These are phyloP conservation scores for Picea glauca DNA, from an alignment of 75 land plant genomes.

Conservation along the genomic window DNA sequence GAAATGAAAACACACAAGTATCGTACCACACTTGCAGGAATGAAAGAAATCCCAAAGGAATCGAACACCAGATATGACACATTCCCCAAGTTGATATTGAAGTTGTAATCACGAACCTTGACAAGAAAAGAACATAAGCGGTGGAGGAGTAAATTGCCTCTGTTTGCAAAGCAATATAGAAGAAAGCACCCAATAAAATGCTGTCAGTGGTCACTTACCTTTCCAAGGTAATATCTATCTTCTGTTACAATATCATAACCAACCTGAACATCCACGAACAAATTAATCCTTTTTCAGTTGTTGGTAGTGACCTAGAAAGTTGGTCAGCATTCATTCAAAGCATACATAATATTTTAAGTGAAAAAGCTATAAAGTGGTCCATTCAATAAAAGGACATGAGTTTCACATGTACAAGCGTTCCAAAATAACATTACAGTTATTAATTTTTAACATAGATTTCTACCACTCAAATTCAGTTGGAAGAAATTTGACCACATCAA, in stretches of 20 bases:
- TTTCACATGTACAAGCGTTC: background rate
- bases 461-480: background rate
- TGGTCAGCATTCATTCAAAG: background rate
- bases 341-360: background rate
- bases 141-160: background rate
- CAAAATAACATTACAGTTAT: background rate
- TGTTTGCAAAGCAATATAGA: background rate
- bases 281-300: background rate
- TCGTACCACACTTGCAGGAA: constrained; percentile 72
- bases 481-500: background rate
- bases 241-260: constrained; percentile 82
- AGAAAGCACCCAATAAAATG: background rate
- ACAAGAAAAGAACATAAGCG: constrained; percentile 1
- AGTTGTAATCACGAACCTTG: constrained; percentile 72
- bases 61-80: constrained; percentile 71
- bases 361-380: background rate
- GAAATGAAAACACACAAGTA: background rate
- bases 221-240: constrained; percentile 59
- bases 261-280: constrained; percentile 34
- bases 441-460: no score
- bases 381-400: background rate
- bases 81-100: constrained; percentile 59
- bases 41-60: constrained; percentile 63
- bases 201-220: constrained; percentile 30
- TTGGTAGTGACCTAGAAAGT: background rate